phyloP scores from a whole-genome alignment of 495 filamentous ascomycete genomes.

The Staphylotrichum tortipilum region DNA sequence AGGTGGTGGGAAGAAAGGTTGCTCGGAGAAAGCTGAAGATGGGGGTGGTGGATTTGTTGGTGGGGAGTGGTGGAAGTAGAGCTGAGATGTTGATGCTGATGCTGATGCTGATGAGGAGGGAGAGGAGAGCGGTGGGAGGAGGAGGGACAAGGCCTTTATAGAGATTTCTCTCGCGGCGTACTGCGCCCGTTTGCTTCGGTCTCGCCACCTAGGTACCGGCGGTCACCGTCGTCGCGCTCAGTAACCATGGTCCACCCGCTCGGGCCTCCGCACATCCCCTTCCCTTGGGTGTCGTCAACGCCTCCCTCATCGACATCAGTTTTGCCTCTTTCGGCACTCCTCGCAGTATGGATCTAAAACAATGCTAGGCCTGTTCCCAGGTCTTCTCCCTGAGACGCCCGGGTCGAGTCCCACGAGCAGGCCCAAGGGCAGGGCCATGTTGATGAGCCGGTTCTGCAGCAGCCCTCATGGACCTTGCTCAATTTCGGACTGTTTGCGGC shows the following conservation, averaged over 20 bases:
- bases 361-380: background rate
- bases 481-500: too few relatives aligned
- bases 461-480: too few relatives aligned
- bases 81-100: slow-evolving; percentile 8
- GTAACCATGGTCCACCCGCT: too few relatives aligned
- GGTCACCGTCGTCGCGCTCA: too few relatives aligned
- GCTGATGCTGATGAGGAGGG: slow-evolving; percentile 11
- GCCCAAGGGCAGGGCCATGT: background rate
- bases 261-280: background rate
- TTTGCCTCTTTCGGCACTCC: background rate
- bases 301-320: slow-evolving; percentile 1
- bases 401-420: background rate
- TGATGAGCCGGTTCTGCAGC: background rate
- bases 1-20: background rate
- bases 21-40: background rate
- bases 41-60: background rate
- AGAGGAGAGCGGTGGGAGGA: background rate
- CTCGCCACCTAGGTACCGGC: too few relatives aligned
- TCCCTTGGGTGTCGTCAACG: background rate
- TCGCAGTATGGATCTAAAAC: background rate
- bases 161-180: slow-evolving; percentile 1
- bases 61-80: slow-evolving; percentile 1
- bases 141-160: slow-evolving; percentile 8
- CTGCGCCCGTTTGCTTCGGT: too few relatives aligned
- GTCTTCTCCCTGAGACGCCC: background rate